phyloP scores from a whole-genome alignment of 768 basidiomycete genomes.

The Lyophyllum shimeji region DNA sequence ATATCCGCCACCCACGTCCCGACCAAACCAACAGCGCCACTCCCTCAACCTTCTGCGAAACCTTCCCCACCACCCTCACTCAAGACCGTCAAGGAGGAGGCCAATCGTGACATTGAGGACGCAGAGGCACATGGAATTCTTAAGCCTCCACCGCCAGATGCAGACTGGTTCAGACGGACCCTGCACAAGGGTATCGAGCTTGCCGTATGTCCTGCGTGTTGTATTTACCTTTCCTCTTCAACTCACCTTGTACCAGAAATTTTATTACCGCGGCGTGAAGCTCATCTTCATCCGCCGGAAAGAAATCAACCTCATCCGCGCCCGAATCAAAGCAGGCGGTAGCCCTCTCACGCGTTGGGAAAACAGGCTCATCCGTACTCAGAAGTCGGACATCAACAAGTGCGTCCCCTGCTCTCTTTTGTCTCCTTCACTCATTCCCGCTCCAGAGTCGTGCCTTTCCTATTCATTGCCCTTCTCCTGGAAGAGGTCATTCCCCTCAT shows the following conservation, averaged over 20 bases:
- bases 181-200: slow-evolving; percentile 50
- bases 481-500: slow-evolving; percentile 85
- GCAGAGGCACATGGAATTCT: slow-evolving; percentile 72
- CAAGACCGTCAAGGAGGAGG: slow-evolving; percentile 43
- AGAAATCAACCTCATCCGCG: slow-evolving; percentile 51
- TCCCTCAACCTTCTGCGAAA: slow-evolving; percentile 20
- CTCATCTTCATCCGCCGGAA: slow-evolving; percentile 64
- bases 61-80: slow-evolving; percentile 22
- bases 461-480: slow-evolving; percentile 68
- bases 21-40: slow-evolving; percentile 29
- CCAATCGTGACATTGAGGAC: slow-evolving; percentile 61
- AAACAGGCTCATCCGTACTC: slow-evolving; percentile 63
- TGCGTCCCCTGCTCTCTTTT: slow-evolving; percentile 25
- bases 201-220: slow-evolving; percentile 29
- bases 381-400: slow-evolving; percentile 72
- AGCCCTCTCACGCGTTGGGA: slow-evolving; percentile 66
- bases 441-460: slow-evolving; percentile 72
- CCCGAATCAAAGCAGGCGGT: slow-evolving; percentile 60
- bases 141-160: slow-evolving; percentile 59
- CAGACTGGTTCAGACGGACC: slow-evolving; percentile 52
- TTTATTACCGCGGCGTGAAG: slow-evolving; percentile 78
- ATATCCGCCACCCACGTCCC: slow-evolving; percentile 23
- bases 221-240: background rate
- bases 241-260: slow-evolving; percentile 54
- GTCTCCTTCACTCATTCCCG: slow-evolving; percentile 13